These are phyloP conservation scores for Aureobasidium namibiae DNA, from an alignment of 2,329 filamentous ascomycete species.

Conservation along the genomic window DNA sequence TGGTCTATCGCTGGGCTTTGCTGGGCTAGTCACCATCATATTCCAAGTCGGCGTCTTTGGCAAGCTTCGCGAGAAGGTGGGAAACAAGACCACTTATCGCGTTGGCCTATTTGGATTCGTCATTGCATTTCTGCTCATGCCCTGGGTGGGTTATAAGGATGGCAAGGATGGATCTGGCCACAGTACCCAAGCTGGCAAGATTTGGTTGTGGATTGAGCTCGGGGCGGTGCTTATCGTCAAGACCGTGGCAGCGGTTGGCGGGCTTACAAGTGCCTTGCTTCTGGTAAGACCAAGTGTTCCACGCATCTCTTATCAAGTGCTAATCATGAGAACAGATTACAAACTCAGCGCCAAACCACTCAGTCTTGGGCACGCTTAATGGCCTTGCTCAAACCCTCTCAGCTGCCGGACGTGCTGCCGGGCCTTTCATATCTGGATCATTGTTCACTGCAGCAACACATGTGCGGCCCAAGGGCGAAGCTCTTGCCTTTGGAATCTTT, in stretches of 20 bases:
- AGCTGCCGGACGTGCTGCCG: conserved; percentile 78
- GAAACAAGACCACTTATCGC: conserved; percentile 80
- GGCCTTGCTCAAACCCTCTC: conserved; percentile 90
- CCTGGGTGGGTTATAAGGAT: conserved; percentile 74
- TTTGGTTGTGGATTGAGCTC: conserved; percentile 74
- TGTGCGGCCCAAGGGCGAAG: conserved; percentile 72
- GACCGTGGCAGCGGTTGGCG: conserved; percentile 82
- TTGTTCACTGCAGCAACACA: conserved; percentile 73
- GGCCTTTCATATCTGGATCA: conserved; percentile 79
- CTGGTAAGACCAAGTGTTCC: conserved; percentile 33
- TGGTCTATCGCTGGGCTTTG: conserved; percentile 74
- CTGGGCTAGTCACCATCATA: conserved; percentile 74
- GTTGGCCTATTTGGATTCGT: conserved; percentile 71
- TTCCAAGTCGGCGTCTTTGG: conserved; percentile 87
- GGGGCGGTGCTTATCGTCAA: conserved; percentile 75
- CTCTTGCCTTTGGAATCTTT: conserved; percentile 79
- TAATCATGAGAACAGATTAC: conserved; percentile 56
- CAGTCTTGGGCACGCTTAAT: conserved; percentile 81
- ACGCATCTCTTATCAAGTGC: conserved; percentile 37
- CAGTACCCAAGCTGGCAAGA: conserved; percentile 46
- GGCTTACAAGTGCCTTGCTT: conserved; percentile 79
- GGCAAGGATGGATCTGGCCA: conserved; percentile 35
- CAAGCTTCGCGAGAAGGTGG: conserved; percentile 65
- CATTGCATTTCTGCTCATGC: conserved; percentile 76
- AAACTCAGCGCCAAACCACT: conserved; percentile 80